phyloP scores from a whole-genome alignment of 768 basidiomycete genomes.

The Pleurotus cornucopiae region DNA sequence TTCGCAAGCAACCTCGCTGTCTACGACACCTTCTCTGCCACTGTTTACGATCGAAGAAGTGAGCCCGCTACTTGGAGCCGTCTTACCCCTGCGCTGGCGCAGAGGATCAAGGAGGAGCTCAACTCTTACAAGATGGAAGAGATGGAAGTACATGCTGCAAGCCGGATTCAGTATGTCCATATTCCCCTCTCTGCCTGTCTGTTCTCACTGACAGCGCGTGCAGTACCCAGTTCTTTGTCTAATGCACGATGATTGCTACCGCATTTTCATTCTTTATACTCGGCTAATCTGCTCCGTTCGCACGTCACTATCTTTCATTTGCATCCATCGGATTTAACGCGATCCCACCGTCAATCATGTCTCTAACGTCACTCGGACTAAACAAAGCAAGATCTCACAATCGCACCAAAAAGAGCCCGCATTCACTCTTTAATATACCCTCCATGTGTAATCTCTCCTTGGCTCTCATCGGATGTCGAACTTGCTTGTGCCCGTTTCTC shows the following conservation, averaged over 20 bases:
- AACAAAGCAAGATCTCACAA: conserved; percentile 2
- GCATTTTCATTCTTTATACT: conserved; percentile 1
- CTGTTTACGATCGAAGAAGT: conserved; percentile 90
- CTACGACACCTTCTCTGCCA: conserved; percentile 92
- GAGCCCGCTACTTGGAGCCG: conserved; percentile 98
- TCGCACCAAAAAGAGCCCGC: conserved; percentile 1
- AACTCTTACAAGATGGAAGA: conserved; percentile 99
- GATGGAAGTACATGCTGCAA: conserved; percentile 96
- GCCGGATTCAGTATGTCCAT: conserved; percentile 77
- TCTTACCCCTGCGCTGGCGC: conserved; percentile 89
- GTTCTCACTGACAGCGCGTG: not conserved
- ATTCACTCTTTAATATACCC: conserved; percentile 7
- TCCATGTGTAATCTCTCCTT: not conserved
- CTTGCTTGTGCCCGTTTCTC: not conserved
- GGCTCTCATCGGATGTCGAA: conserved; percentile 1
- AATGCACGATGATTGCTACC: not conserved
- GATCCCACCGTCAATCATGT: conserved; percentile 5
- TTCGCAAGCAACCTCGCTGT: conserved; percentile 93
- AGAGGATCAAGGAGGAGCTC: conserved; percentile 96
- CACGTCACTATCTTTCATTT: not conserved
- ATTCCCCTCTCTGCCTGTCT: not conserved
- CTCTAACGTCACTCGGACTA: conserved; percentile 1
- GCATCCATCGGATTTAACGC: conserved; percentile 6
- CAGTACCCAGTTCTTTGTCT: conserved; percentile 17
- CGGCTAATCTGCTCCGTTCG: not conserved